phyloP scores from a whole-genome alignment of 108 stramenopile species.

The Nitzschia putrida region DNA sequence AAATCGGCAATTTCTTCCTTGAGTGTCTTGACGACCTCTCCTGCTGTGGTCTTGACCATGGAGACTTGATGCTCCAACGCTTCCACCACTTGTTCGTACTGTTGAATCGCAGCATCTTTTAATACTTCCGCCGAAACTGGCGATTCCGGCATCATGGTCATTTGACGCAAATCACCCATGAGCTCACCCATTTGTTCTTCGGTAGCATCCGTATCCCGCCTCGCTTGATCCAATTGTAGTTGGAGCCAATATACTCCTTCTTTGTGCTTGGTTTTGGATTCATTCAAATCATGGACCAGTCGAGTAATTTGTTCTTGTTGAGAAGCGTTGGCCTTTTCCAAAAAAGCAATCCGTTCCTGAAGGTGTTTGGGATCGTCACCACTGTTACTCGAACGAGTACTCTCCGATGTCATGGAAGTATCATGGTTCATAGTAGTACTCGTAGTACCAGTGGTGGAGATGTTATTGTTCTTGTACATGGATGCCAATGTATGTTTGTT shows the following conservation, averaged over 20 bases:
- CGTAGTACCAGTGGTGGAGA: too few relatives aligned
- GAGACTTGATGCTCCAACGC: slow-evolving; percentile 58
- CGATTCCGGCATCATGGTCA: slow-evolving; percentile 9
- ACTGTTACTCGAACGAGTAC: too few relatives aligned
- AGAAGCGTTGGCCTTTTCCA: slow-evolving; percentile 14
- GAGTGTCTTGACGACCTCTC: slow-evolving; percentile 60
- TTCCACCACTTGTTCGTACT: slow-evolving; percentile 30
- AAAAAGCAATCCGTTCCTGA: background rate
- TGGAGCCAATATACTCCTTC: slow-evolving; percentile 48
- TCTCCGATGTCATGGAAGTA: too few relatives aligned
- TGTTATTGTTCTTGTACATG: too few relatives aligned
- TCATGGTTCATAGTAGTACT: too few relatives aligned
- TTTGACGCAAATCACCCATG: slow-evolving; percentile 33
- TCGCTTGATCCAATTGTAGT: slow-evolving; percentile 38
- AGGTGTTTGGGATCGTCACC: background rate
- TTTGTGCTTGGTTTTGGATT: slow-evolving; percentile 31
- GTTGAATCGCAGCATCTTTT: slow-evolving; percentile 17
- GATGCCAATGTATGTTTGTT: too few relatives aligned
- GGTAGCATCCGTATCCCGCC: slow-evolving; percentile 46
- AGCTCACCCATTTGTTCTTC: slow-evolving; percentile 47
- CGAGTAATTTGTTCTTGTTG: slow-evolving; percentile 19
- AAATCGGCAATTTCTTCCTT: slow-evolving; percentile 79
- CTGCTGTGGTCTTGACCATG: slow-evolving; percentile 68
- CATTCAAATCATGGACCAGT: slow-evolving; percentile 41
- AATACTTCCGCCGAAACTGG: slow-evolving; percentile 2